Conservation (phyloP, 768 basidiomycete species). For the Collybia sp. region DNA sequence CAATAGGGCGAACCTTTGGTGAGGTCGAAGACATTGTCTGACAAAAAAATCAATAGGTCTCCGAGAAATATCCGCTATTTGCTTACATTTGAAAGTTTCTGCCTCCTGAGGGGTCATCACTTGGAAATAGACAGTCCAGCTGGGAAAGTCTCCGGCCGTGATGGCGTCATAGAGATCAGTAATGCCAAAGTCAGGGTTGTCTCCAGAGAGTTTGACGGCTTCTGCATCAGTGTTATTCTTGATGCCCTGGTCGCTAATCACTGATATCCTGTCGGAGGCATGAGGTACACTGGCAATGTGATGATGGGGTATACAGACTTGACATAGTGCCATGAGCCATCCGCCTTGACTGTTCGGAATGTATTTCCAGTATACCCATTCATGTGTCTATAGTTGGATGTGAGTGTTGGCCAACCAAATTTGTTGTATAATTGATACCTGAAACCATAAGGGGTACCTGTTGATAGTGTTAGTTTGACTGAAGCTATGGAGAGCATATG, state of each 20-base stretch:
- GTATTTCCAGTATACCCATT: slow-evolving; percentile 13
- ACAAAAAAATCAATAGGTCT: slow-evolving; percentile 1
- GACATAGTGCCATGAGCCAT: slow-evolving; percentile 50
- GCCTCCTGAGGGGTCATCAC: slow-evolving; percentile 48
- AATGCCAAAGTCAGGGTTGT: slow-evolving; percentile 47
- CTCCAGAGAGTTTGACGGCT: slow-evolving; percentile 29
- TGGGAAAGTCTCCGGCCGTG: slow-evolving; percentile 45
- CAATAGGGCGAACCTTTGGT: slow-evolving; percentile 28
- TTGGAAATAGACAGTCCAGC: slow-evolving; percentile 57
- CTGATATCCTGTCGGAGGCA: slow-evolving; percentile 28
- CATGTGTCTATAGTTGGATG: slow-evolving; percentile 12
- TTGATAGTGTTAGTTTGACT: not conserved
- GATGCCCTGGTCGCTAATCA: slow-evolving; percentile 10
- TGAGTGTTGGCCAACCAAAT: not conserved
- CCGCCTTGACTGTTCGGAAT: slow-evolving; percentile 27
- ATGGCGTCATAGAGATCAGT: slow-evolving; percentile 54
- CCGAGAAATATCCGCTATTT: not conserved
- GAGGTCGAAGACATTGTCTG: slow-evolving; percentile 47
- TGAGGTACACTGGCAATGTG: not conserved
- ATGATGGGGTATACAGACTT: slow-evolving; percentile 25
- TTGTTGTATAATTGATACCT: slow-evolving; percentile 3
- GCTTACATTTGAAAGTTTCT: slow-evolving; percentile 34
- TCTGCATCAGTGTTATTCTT: slow-evolving; percentile 31
- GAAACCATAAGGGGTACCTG: slow-evolving; percentile 38
- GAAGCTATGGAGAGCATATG: not conserved